Base-by-base conservation (phyloP, 2,329 filamentous ascomycete genomes). In the Claviceps lovelessii region DNA sequence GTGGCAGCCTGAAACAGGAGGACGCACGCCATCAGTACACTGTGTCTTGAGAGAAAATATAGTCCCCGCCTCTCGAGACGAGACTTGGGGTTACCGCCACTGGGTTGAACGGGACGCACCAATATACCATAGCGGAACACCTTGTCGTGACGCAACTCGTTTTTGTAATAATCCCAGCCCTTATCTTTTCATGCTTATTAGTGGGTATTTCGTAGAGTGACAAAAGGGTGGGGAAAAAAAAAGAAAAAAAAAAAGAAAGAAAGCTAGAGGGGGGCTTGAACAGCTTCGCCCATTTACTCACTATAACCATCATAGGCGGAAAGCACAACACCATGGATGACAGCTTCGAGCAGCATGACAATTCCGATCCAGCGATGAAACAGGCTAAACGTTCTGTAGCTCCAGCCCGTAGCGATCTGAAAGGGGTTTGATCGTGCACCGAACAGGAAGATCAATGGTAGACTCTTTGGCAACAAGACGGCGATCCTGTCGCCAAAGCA, bases 351-450 rank as follows among this genome's bases (percentile, higher is more conserved):
- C 0, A 79, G 79, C 15, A 79, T 72, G 13, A 82, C 69, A 46
- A 80, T 70, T 2, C 81, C 81, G 10, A 82, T 70, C 70, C 79
- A 80, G 9, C 81, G 76, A 65, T 85, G 82, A 55, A 84, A 84
- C 35, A 77, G 71, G 60, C 79, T 84, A 60, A 79, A 84, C 0
- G 78, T 80, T 7, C 74, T 72, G 61, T 80, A 84, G 29, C 76
- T 78, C 80, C 82, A 85, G 1, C 81, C 81, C 0, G 82, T 85
- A 1, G 78, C 63, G 75, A 77, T 80, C 46, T 83, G 67, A 37
- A 85, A 70, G 0, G 79, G 65, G 57, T 85, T 83, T 59, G 84
- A 84, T 33, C 83, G 73, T 56, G 76, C 76, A 1, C 75, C 77
- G 59, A 85, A 85, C 0, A 84, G 65, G 76, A 80, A 84, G 0